phyloP scores from a whole-genome alignment of 805 yeast species.

The Saccharomycopsis malanga region DNA sequence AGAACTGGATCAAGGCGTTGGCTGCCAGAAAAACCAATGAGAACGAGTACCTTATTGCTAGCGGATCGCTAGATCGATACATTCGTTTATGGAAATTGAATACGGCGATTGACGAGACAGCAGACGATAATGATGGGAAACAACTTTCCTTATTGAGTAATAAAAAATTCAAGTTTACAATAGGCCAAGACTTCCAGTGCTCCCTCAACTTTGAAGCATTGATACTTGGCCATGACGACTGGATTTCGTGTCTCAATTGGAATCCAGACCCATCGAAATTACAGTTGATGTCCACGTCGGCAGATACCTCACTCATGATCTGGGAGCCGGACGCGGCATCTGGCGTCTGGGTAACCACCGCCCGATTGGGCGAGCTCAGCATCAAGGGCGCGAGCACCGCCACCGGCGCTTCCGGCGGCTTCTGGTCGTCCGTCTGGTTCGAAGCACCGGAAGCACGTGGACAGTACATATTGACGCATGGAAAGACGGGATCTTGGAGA shows the following conservation, averaged over 20 bases:
- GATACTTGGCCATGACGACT: conserved; percentile 96
- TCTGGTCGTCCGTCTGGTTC: conserved; percentile 70
- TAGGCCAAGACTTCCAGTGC: conserved; percentile 31
- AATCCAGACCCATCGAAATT: conserved; percentile 44
- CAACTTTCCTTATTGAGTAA: conserved; percentile 55
- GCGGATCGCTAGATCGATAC: conserved; percentile 89
- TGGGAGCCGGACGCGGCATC: conserved; percentile 87
- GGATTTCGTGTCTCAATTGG: conserved; percentile 88
- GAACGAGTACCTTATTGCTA: conserved; percentile 62
- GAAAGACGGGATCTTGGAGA: conserved; percentile 91
- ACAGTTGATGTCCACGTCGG: conserved; percentile 73
- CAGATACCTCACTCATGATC: conserved; percentile 87
- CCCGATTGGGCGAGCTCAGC: conserved; percentile 84
- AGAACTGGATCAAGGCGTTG: conserved; percentile 87
- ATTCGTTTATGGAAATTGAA: conserved; percentile 82
- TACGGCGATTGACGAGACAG: conserved; percentile 37
- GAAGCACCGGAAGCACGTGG: conserved; percentile 28
- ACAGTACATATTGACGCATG: conserved; percentile 67
- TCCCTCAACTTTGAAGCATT: conserved; percentile 83
- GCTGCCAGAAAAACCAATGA: conserved; percentile 45
- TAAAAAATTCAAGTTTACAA: conserved; percentile 58
- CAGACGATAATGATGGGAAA: conserved; percentile 32
- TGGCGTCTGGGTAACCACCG: conserved; percentile 82
- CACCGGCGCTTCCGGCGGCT: conserved; percentile 85
- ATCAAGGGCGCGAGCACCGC: conserved; percentile 98